phyloP scores from a whole-genome alignment of 1,139 yeast genomes.

The Nakaseomyces sp. region DNA sequence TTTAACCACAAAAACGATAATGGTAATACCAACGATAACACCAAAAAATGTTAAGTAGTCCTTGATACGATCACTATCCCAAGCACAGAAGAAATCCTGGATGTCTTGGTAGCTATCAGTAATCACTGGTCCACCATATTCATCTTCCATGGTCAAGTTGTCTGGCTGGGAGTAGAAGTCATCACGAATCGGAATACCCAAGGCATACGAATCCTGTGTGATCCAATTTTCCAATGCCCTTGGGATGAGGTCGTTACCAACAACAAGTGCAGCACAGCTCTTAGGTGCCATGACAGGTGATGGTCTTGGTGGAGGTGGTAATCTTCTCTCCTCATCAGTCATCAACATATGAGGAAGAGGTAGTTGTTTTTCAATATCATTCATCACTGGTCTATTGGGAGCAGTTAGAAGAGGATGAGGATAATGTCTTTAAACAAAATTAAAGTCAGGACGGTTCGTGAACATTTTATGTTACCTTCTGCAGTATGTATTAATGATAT shows the following conservation, averaged over 20 bases:
- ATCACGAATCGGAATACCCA: neutral
- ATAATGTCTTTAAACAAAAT: too few relatives aligned
- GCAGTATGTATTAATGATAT: neutral
- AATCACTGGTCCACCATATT: neutral
- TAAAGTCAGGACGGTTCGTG: neutral
- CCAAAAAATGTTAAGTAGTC: neutral
- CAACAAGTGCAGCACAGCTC: neutral
- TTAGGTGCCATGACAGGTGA: neutral
- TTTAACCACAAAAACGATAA: neutral
- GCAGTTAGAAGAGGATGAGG: too few relatives aligned
- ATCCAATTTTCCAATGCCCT: neutral
- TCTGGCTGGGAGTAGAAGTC: neutral
- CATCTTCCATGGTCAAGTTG: neutral
- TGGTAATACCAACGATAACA: neutral
- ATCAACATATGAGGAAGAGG: neutral
- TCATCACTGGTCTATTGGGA: too few relatives aligned
- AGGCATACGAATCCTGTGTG: neutral
- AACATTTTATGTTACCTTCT: neutral
- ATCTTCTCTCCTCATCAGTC: neutral
- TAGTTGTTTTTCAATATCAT: neutral
- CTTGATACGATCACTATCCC: conserved; percentile 1
- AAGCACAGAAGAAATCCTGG: neutral
- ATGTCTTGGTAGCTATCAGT: neutral
- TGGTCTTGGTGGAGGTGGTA: neutral
- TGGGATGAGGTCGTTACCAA: neutral